Percentiles rank a stretch among this genome's conserved stretches.
phyloP scores from a whole-genome alignment of 306 rosid genomes.

The Citrullus colocynthis region DNA sequence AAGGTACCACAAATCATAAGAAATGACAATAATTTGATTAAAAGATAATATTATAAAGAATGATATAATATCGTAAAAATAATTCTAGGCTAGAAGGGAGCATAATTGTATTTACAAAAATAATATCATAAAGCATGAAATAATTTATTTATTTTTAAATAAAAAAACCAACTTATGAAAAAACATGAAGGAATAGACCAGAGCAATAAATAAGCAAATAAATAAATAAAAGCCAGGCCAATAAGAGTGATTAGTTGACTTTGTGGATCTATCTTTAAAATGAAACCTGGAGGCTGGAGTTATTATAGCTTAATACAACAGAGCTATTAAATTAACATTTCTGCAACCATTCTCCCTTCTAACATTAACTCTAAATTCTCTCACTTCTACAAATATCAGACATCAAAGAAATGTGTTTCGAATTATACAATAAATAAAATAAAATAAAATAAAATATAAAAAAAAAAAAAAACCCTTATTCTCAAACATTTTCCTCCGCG shows the following conservation, averaged over 20 bases:
- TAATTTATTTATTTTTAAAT: neutral
- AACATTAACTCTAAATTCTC: neutral
- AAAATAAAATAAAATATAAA: too few species aligned
- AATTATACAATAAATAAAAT: too few species aligned
- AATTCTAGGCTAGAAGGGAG: neutral
- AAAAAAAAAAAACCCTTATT: neutral
- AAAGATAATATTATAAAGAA: too few species aligned
- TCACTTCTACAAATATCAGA: neutral
- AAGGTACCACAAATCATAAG: too few species aligned
- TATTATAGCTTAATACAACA: neutral
- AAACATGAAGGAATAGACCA: neutral
- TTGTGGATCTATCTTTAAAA: neutral
- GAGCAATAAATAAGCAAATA: neutral
- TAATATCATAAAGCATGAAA: neutral
- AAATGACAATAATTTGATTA: too few species aligned
- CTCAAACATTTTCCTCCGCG: neutral
- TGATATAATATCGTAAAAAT: too few species aligned
- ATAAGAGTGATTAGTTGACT: neutral
- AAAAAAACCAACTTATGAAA: neutral
- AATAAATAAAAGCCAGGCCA: neutral
- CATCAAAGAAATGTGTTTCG: neutral
- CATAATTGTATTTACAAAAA: neutral
- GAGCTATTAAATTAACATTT: neutral
- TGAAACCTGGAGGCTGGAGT: neutral
- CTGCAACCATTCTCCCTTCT: neutral